phyloP scores from a whole-genome alignment of 1,139 yeast species.

The Pichia sorboxylosa region DNA sequence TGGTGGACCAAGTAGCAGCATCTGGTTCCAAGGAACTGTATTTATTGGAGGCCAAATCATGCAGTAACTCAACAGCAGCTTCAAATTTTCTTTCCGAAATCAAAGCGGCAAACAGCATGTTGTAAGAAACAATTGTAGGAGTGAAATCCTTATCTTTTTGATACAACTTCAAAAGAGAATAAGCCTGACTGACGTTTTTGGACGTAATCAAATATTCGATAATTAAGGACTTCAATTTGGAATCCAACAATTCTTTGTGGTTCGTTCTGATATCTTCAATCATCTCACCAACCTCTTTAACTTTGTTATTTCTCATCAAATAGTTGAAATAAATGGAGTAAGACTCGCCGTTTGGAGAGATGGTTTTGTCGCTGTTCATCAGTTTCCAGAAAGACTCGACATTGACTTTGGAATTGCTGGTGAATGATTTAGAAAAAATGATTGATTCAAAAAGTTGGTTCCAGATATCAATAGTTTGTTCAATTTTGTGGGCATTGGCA shows the following conservation, averaged over 20 bases:
- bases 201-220: conserved; percentile 17
- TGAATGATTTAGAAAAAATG: conserved; percentile 25
- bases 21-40: conserved; percentile 33
- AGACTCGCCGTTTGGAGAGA: conserved; percentile 25
- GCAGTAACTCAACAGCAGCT: conserved; percentile 26
- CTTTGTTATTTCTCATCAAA: conserved; percentile 23
- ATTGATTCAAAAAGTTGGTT: conserved; percentile 33
- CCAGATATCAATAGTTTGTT: conserved; percentile 29
- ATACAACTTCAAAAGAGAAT: conserved; percentile 15
- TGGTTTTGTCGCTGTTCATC: conserved; percentile 18
- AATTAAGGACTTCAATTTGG: conserved; percentile 17
- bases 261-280: conserved; percentile 23
- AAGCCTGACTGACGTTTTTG: conserved; percentile 16
- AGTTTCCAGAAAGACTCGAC: conserved; percentile 28
- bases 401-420: conserved; percentile 20
- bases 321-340: conserved; percentile 28
- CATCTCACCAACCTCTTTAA: conserved; percentile 24
- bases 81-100: conserved; percentile 23
- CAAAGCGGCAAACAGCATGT: conserved; percentile 27
- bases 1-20: conserved; percentile 53
- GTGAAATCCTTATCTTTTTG: conserved; percentile 11
- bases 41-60: conserved; percentile 23
- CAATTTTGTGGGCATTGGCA: conserved; percentile 10
- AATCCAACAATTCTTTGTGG: conserved; percentile 12
- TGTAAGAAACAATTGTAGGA: conserved; percentile 30